Evolutionary conservation across 2,329 filamentous ascomycete species (phyloP), one percentile per base, ranked within the genome.

Genomic region (Pseudopithomyces chartarum): DNA sequence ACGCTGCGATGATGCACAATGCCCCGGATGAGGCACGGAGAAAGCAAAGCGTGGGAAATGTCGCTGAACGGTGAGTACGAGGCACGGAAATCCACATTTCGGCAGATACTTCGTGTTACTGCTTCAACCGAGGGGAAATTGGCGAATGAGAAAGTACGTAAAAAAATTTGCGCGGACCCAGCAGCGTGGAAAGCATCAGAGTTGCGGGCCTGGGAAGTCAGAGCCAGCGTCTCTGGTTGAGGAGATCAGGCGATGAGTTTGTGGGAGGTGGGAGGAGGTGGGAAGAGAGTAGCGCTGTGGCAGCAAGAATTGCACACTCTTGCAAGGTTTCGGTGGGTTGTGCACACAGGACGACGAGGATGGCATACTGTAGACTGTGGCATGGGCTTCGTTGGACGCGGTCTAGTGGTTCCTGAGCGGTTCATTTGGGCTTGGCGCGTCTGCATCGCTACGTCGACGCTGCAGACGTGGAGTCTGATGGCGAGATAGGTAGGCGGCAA

Each of bases 111-210:
- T 56, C 59, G 54, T 50, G 22, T 59, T 42, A 29, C 19, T 58
- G 62, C 53, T 59, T 62, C 59, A 62, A 61, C 57, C 57, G 51
- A 63, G 54, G 57, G 55, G 55, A 54, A 48, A 48, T 63, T 56
- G 51, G 52, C 57, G 57, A 59, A 62, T 62, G 43, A 23, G 34
- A 20, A 45, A 26, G 10, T 19, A 38, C n/a, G 39, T n/a, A 29
- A 29, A 47, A 57, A 63, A 53, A 58, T 63, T 63, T 66, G 55
- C 53, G 45, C 56, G 46, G 59, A 62, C 65, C 68, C 69, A 62
- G 52, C 56, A 49, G 52, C 43, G 49, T 57, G 69, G 70, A 43
- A 63, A 23, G 47, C 60, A 63, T 68, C 57, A 61, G 60, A 64
- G 40, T 32, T 52, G 55, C 39, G 52, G 54, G 54, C 45, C 55